Conservation (phyloP, 129 eudicot species). For the Saposhnikovia divaricata region DNA sequence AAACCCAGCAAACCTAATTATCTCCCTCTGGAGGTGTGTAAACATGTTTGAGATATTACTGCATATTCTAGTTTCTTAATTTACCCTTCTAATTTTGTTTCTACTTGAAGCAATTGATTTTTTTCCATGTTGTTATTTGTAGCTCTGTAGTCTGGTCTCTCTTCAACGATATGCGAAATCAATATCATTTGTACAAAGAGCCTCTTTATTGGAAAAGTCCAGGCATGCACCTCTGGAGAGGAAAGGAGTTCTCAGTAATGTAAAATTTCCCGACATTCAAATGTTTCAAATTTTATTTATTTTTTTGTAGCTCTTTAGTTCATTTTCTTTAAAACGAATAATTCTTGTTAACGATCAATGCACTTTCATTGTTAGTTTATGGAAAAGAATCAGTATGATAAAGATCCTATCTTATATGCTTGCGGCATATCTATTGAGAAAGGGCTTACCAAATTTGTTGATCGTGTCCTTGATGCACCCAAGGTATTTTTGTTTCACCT, state of each 20-base stretch:
- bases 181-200: constrained; percentile 58
- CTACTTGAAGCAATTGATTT: too few relatives aligned
- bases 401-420: constrained; percentile 58
- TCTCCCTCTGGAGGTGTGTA: too few relatives aligned
- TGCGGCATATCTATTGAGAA: constrained; percentile 75
- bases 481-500: constrained; percentile 37
- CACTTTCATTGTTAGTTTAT: constrained; percentile 40
- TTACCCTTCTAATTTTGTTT: too few relatives aligned
- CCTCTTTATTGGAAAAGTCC: constrained; percentile 75
- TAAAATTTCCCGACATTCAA: constrained; percentile 22
- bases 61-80: too few relatives aligned
- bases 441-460: constrained; percentile 61
- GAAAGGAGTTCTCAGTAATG: constrained; percentile 64
- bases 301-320: not conserved
- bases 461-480: constrained; percentile 85
- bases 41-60: too few relatives aligned
- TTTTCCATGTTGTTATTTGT: constrained; percentile 14
- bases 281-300: not conserved
- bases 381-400: constrained; percentile 46
- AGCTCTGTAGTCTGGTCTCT: constrained; percentile 83
- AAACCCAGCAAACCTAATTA: too few relatives aligned
- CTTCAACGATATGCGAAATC: constrained; percentile 81
- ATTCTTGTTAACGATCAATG: constrained; percentile 10
- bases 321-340: not conserved
- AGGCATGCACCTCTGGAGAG: constrained; percentile 87